Percentiles rank a stretch among this genome's conserved stretches.
Evolutionary conservation across 192 early-diverging fungal species (phyloP).

Genomic region (Cetraspora pellucida): DNA sequence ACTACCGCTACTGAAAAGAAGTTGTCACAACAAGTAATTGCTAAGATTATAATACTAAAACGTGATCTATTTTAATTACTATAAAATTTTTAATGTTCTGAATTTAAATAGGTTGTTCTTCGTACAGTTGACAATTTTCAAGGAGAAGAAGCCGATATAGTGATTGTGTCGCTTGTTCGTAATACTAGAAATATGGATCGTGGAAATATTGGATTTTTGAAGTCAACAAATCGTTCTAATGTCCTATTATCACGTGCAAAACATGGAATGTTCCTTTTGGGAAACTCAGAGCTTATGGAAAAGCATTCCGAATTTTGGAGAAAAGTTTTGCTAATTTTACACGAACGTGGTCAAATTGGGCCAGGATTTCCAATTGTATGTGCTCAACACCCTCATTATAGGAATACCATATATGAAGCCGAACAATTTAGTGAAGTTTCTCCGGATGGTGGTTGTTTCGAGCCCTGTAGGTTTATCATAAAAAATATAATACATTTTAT

Average conservation of each 20-base stretch:
- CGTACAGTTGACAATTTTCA: constrained; percentile 54
- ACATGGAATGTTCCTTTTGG: constrained; percentile 63
- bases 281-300: constrained; percentile 47
- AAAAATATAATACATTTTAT: too few relatives aligned
- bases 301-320: constrained; percentile 42
- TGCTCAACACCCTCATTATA: constrained; percentile 47
- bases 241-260: constrained; percentile 60
- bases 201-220: constrained; percentile 55
- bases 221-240: constrained; percentile 57
- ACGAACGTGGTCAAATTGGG: constrained; percentile 39
- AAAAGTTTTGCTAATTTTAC: constrained; percentile 44
- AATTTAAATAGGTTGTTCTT: constrained; percentile 36
- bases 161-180: constrained; percentile 50
- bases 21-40: constrained; percentile 1
- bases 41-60: neutral
- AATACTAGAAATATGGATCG: constrained; percentile 30
- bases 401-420: constrained; percentile 34
- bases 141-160: constrained; percentile 49
- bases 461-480: constrained; percentile 39
- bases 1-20: neutral
- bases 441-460: constrained; percentile 58
- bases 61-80: neutral
- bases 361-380: constrained; percentile 51
- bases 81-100: neutral
- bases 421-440: constrained; percentile 40